Evolutionary conservation across 768 basidiomycete genomes (phyloP).

Genomic region (Collybia sordida): DNA sequence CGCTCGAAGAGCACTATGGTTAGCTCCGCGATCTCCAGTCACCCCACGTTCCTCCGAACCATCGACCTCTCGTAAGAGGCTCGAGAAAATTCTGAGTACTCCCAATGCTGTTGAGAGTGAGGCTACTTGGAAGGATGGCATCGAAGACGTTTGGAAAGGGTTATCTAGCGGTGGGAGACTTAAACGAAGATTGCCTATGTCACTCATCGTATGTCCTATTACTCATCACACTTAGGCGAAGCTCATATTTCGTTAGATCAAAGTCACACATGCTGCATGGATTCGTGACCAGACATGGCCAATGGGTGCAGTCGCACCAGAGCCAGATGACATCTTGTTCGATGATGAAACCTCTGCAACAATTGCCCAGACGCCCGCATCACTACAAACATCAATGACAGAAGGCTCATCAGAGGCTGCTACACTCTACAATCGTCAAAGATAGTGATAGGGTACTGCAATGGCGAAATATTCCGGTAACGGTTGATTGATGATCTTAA

Average conservation of each 20-base stretch:
- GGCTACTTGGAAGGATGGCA: slow-evolving; percentile 52
- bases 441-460: slow-evolving; percentile 8
- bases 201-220: slow-evolving; percentile 52
- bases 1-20: slow-evolving; percentile 66
- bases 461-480: neutral
- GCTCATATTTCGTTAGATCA: slow-evolving; percentile 47
- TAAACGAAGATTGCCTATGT: slow-evolving; percentile 61
- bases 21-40: slow-evolving; percentile 26
- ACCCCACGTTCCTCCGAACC: slow-evolving; percentile 19
- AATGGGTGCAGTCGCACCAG: slow-evolving; percentile 53
- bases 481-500: slow-evolving; percentile 2
- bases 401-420: slow-evolving; percentile 21
- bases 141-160: slow-evolving; percentile 64
- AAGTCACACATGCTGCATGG: slow-evolving; percentile 75
- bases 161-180: slow-evolving; percentile 58
- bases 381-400: slow-evolving; percentile 6
- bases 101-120: slow-evolving; percentile 51
- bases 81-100: slow-evolving; percentile 48
- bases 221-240: slow-evolving; percentile 7
- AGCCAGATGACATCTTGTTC: slow-evolving; percentile 54
- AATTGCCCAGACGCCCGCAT: slow-evolving; percentile 11
- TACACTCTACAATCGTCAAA: slow-evolving; percentile 21
- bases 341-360: slow-evolving; percentile 12
- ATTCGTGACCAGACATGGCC: slow-evolving; percentile 80
- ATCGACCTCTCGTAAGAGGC: slow-evolving; percentile 41